Evolutionary conservation across 257 asterid genomes (phyloP), one percentile per base, ranked within the genome.

Genomic region (Solanum rostratum): DNA sequence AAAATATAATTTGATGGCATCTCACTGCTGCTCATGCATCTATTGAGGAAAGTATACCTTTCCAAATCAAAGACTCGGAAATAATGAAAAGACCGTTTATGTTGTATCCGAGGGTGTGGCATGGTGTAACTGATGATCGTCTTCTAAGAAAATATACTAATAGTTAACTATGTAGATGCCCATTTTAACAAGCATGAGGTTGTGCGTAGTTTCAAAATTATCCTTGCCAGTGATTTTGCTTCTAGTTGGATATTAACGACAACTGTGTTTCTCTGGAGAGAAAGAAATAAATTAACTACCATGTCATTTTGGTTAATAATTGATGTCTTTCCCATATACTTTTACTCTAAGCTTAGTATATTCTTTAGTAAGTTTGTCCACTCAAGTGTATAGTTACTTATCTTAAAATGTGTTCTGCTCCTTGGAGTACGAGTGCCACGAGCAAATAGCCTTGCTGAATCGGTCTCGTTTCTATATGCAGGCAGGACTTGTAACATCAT

Each of bases 401-500:
- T 74, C n/a, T 73, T 16, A 49, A 45, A 14, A 46, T 74, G 9
- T 46, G 43, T 24, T 46, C 39, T 2, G 60, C 43, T 45, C 41
- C 22, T 73, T 43, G 54, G 80, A n/a, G 37, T n/a, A 46, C 8
- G 16, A 22, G 82, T 24, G 39, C 52, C 22, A 13, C 20, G 33
- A 37, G 84, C 24, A 46, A 52, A 62, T 24, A 37, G 52, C 6
- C 46, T 46, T 50, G 63, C 71, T 55, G 65, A 7, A 66, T 78
- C 54, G 79, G 86, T 62, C 85, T 53, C 30, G 53, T 82, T 39
- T 83, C 79, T 88, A 71, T 24, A 57, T 89, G 85, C 95, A 96
- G 99, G 91, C 92, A 55, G 99, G 99, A 85, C 99, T 96, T 83
- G 53, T 93, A 89, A 91, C 97, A 14, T 88, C 99, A 6, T 90